These are phyloP conservation scores for Yamadazyma aaseri DNA, from an alignment of 1,139 yeast genomes.

Conservation along the genomic window DNA sequence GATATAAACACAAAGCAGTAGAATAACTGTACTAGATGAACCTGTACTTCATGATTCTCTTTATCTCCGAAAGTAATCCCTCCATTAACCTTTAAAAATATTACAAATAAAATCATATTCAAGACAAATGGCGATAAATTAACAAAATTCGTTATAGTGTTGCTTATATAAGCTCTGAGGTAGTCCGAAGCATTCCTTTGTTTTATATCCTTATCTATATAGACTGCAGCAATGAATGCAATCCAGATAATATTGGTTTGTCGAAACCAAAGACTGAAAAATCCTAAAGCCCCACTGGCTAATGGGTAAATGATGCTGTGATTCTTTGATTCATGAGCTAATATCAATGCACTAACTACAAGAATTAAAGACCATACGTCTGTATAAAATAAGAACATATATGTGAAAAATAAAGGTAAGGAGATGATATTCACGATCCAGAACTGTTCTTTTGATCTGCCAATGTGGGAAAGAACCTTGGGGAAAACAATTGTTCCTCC, in stretches of 20 bases:
- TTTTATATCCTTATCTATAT: constrained; percentile 46
- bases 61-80: constrained; percentile 90
- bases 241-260: constrained; percentile 94
- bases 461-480: constrained; percentile 17
- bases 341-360: constrained; percentile 40
- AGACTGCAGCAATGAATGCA: constrained; percentile 55
- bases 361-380: constrained; percentile 88
- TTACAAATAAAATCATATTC: constrained; percentile 52
- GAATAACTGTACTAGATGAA: constrained; percentile 78
- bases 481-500: constrained; percentile 65
- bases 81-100: constrained; percentile 62
- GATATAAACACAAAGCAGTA: constrained; percentile 69
- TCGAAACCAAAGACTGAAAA: constrained; percentile 67
- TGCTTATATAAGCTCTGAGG: constrained; percentile 11
- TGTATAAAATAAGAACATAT: constrained; percentile 79
- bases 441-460: constrained; percentile 32
- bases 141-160: constrained; percentile 21
- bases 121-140: constrained; percentile 49
- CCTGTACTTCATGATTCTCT: constrained; percentile 69
- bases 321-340: constrained; percentile 34
- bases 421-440: constrained; percentile 50
- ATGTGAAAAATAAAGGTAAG: constrained; percentile 73
- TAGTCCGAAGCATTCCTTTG: constrained; percentile 13
- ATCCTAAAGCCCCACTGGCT: constrained; percentile 47
- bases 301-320: constrained; percentile 14